Evolutionary conservation across 345 rosid genomes (phyloP).

Genomic region (Diplotaxis tenuifolia): DNA sequence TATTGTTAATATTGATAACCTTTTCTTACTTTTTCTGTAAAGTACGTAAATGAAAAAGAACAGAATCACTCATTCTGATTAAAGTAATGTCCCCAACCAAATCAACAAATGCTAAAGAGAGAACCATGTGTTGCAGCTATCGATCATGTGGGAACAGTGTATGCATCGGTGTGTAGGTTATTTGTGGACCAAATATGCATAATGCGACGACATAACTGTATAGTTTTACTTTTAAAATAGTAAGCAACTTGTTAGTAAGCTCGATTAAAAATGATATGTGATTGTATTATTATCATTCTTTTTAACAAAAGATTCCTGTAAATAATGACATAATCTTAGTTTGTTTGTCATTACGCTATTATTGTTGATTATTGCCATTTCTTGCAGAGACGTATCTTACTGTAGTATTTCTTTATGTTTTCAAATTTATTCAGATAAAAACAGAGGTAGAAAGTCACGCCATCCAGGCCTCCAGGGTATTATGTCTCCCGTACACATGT

Average conservation of each 20-base stretch:
- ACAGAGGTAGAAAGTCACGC: constrained; percentile 13
- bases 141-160: constrained; percentile 9
- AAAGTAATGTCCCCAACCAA: neutral
- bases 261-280: constrained; percentile 14
- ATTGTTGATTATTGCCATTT: constrained; percentile 16
- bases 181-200: constrained; percentile 8
- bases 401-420: neutral
- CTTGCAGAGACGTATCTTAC: constrained; percentile 29
- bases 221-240: neutral
- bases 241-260: constrained; percentile 14
- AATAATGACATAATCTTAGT: constrained; percentile 23
- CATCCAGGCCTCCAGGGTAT: constrained; percentile 12
- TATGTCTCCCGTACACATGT: constrained; percentile 29
- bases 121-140: constrained; percentile 20
- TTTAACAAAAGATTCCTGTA: constrained; percentile 16
- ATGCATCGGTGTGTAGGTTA: neutral
- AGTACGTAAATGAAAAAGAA: neutral
- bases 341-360: neutral
- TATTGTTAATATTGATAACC: neutral
- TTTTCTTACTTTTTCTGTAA: constrained; percentile 16
- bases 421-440: neutral
- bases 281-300: neutral
- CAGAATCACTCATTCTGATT: neutral
- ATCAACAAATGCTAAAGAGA: constrained; percentile 8
- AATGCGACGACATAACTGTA: neutral